Evolutionary conservation across 78 protist genomes (phyloP), one percentile per base, ranked within the genome.

Genomic region (Bigelowiella natans): DNA sequence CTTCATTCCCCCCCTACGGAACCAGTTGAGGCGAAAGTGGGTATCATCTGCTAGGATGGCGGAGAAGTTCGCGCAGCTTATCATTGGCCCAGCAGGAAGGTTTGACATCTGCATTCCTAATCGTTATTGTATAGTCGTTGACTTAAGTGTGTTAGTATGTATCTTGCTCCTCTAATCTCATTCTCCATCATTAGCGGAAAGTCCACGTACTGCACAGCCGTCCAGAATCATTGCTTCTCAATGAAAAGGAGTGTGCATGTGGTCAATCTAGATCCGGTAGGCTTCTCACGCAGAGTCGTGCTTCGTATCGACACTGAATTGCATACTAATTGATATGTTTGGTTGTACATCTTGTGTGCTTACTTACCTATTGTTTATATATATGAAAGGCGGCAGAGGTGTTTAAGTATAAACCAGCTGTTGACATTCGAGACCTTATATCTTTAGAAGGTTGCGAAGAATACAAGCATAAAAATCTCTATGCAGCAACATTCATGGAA

Each of bases 211-310:
- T 97, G 99, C 91, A 36, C 37, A 31, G 39, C 90, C 39, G 90
- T 97, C 39, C 90, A 40, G 36, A 88, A 93, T 38, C 96, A 97
- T 88, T 93, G 95, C 63, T 89, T 86, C 73, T 83, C 92, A 2
- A 34, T 64, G 11, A 40, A 92, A 0, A 89, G 99, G 38, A 63
- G 88, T 1, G 95, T 95, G 3, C 98, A 97, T 64, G 94, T 96
- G 31, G 90, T 97, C 51, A 98, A 98, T 92, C 92, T 98, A 28
- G 99, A 98, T 63, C 99, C 99, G 0, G 99, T 99, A 0, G 99
- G 99, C 31, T 99, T 51, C 82, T 51, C 82, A n/a, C n/a, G n/a
- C n/a, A n/a, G n/a, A n/a, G n/a, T n/a, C n/a, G n/a, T n/a, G n/a
- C n/a, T n/a, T n/a, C n/a, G n/a, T n/a, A n/a, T n/a, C n/a, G n/a